These are phyloP conservation scores for Tylopilus felleus DNA, from an alignment of 768 basidiomycete species.

Conservation along the genomic window DNA sequence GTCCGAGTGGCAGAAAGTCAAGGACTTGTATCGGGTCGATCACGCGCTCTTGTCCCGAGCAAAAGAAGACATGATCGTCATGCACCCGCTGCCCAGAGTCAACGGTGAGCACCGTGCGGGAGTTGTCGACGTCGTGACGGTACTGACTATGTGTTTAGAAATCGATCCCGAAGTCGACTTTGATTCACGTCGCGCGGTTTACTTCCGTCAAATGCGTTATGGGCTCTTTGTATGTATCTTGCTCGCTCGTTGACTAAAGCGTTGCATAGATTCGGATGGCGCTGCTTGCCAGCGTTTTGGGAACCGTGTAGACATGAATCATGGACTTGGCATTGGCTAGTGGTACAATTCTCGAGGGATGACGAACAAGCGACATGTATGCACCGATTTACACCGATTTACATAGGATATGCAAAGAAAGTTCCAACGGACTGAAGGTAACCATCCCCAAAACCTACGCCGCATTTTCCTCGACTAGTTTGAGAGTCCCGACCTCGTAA, in stretches of 20 bases:
- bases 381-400: too few relatives aligned
- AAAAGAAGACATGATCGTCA: constrained; percentile 97
- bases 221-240: constrained; percentile 81
- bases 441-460: too few relatives aligned
- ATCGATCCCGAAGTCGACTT: constrained; percentile 99
- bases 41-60: constrained; percentile 91
- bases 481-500: too few relatives aligned
- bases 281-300: constrained; percentile 66
- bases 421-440: too few relatives aligned
- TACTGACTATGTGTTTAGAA: constrained; percentile 51
- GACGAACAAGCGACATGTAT: background rate
- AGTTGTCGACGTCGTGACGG: background rate
- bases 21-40: constrained; percentile 89
- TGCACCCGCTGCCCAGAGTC: constrained; percentile 97
- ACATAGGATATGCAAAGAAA: too few relatives aligned
- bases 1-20: constrained; percentile 85
- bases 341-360: background rate
- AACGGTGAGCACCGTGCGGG: constrained; percentile 54
- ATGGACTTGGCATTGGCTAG: background rate
- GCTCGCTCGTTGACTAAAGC: background rate
- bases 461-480: too few relatives aligned
- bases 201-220: constrained; percentile 98
- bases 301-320: constrained; percentile 9
- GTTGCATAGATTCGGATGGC: constrained; percentile 69
- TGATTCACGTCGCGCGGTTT: constrained; percentile 88